Base-by-base conservation (phyloP, 768 basidiomycete genomes). In the Lentinula sp. region DNA sequence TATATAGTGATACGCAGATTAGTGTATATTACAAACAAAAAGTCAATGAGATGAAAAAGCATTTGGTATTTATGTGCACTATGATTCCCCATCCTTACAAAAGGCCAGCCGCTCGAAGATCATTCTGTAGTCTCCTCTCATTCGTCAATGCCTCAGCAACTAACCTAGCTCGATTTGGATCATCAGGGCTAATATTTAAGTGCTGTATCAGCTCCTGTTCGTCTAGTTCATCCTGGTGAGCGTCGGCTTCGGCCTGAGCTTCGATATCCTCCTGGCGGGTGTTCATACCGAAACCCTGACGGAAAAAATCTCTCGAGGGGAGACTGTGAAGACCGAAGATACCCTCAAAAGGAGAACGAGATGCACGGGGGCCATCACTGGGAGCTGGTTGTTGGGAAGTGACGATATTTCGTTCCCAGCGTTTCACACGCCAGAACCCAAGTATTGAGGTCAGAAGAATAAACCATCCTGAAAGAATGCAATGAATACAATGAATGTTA, bases 391-490 rank as follows among this genome's bases (percentile, higher is more conserved):
- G 56, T 70, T 72, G 82, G 6, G 88, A 84, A 8, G 82, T 78
- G 23, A 90, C 76, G 60, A 94, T 87, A 15, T 87, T 84, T 61
- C 82, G 79, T 70, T 94, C 92, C 91, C 91, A 94, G 52, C 90
- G 85, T 70, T 93, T 94, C 61, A 93, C 89, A 41, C 92, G 85
- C 88, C 89, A 93, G 74, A 86, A 97, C 28, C 91, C 87, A 45
- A 96, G 88, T 8, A 95, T 68, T n/a, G 91, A 92, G 1, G 93
- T 97, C 57, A 98, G 79, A 43, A 98, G 82, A 53, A 94, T 77
- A 73, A 92, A 93, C 91, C 91, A 93, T 2, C 88, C 92, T 83
- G 60, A 15, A 23, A 20, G 3, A 0, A 37, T 6, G 0, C n/a
- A 18, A 37, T 50, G 13, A 15, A 43, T 32, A 56, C 13, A 65